Base-by-base conservation (phyloP, 345 rosid species). In the Gossypium stocksii region DNA sequence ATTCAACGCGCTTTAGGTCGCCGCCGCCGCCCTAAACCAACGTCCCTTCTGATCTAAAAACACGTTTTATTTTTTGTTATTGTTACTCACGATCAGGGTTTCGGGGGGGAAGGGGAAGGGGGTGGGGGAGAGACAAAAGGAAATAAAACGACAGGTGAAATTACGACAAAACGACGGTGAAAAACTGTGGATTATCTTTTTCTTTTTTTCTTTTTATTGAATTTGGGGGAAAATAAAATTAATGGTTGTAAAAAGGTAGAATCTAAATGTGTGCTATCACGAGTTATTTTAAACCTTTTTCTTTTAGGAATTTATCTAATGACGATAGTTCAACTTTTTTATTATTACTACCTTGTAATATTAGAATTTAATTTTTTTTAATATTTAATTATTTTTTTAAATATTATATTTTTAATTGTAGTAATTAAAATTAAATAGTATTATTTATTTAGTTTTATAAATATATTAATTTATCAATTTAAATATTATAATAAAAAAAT, bases 31-130 rank as follows among this genome's bases (percentile, higher is more conserved):
- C 52, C 20, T 29, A 57, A 57, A 16, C 67, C 66, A 59, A 43
- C 67, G 65, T 4, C 43, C 20, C 27, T 7, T 38, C 49, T 56
- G 64, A 57, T 57, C n/a, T 16, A 41, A 41, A 6, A 2, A 20
- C 43, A 60, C 66, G 43, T 9, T 20, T 70, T 27, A n/a, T 23
- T 5, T 9, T 59, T 49, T 22, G 5, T 8, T 22, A 22, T 16
- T 23, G 5, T 25, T 59, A 43, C 4, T 58, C 64, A 66, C 38
- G 25, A 66, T 43, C 77, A 75, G 72, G 77, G 72, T 75, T 73
- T 72, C 43, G 44, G 22, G 14, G 43, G 22, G 14, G 17, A 20
- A 22, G 5, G 48, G 38, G 1, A 5, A 4, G 34, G 19, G 38
- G 1, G 6, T 29, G 38, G 38, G 38, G 38, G 38, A 34, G 38